Base-by-base conservation (phyloP, 2,329 filamentous ascomycete genomes). In the Thyridium curvatum region DNA sequence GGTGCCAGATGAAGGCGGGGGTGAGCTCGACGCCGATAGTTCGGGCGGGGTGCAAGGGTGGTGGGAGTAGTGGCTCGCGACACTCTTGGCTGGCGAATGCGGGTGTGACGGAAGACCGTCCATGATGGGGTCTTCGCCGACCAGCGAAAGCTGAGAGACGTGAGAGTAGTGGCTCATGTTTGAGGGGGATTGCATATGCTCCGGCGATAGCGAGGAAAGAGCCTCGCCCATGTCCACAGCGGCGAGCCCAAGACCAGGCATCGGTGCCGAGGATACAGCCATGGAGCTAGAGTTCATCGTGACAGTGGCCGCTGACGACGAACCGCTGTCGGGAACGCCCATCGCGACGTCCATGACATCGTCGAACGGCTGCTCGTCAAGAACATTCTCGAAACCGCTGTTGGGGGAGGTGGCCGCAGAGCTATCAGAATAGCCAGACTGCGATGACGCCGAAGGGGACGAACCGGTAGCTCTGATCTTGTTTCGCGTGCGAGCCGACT, bases 21-120 rank as follows among this genome's bases (percentile, higher is more conserved):
- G 75, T 17, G 77, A 79, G 12, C 74, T 74, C 16, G 75, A 76
- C 43, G 75, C 69, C n/a, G 76, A 79, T 21, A 81, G 69, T 44
- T 74, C 75, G 1, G 77, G 77, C 4, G 75, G 74, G 4, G 76
- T 76, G 55, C 44, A 41, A 18, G 51, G 49, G 9, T 51, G 44
- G 34, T 51, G 50, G 2, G 72, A 74, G 55, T 69, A 74, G 41
- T 71, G 67, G 56, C 73, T 74, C 14, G 58, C 54, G 4, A 59
- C 55, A 52, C 69, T 74, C 58, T 71, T 76, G 29, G 69, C 61
- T 2, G 74, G 72, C 9, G 73, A 73, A 8, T 51, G 52, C 2
- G 67, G 59, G 34, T 65, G 60, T 18, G 65, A 61, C 4, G 56
- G 45, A 13, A 49, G 45, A 17, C 41, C 34, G 39, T 41, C 10